Conservation (phyloP, 768 basidiomycete species). For the Rhodotorula babjevae region DNA sequence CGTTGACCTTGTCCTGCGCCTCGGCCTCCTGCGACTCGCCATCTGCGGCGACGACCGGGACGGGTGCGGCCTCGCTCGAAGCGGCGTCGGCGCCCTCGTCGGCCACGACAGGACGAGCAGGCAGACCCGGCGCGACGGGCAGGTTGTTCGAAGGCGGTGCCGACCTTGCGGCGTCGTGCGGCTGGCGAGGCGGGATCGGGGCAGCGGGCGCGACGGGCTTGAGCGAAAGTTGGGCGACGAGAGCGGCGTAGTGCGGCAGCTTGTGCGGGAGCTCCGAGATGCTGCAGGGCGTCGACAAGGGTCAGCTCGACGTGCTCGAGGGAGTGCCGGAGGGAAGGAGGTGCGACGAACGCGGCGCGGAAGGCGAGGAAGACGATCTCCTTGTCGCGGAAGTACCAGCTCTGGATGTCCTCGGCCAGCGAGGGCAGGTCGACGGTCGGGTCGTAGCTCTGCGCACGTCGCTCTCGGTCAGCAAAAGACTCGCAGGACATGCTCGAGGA, state of each 20-base stretch:
- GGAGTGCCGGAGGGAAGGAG: not conserved
- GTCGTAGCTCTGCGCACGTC: constrained; percentile 45
- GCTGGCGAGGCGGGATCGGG: constrained; percentile 7
- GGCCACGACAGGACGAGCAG: not conserved
- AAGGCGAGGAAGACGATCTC: constrained; percentile 47
- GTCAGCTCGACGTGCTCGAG: not conserved
- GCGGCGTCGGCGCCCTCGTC: not conserved
- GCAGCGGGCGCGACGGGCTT: constrained; percentile 7
- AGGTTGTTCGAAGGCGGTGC: not conserved
- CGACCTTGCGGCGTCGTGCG: constrained; percentile 16
- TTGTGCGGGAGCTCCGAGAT: constrained; percentile 86
- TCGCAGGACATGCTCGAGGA: not conserved
- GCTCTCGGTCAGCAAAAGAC: not conserved
- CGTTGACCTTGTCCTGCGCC: constrained; percentile 47
- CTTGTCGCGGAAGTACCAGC: constrained; percentile 45
- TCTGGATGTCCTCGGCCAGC: constrained; percentile 43
- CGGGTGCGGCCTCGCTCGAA: constrained; percentile 4
- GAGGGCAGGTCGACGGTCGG: constrained; percentile 46
- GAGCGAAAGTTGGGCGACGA: constrained; percentile 60
- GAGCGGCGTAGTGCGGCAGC: constrained; percentile 77
- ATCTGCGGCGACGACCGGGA: not conserved
- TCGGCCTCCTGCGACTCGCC: constrained; percentile 48
- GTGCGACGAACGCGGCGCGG: constrained; percentile 45
- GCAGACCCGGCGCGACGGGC: constrained; percentile 7
- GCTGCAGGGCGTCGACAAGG: not conserved